phyloP scores from a whole-genome alignment of 345 rosid genomes.

The Bruguiera gymnorhiza region DNA sequence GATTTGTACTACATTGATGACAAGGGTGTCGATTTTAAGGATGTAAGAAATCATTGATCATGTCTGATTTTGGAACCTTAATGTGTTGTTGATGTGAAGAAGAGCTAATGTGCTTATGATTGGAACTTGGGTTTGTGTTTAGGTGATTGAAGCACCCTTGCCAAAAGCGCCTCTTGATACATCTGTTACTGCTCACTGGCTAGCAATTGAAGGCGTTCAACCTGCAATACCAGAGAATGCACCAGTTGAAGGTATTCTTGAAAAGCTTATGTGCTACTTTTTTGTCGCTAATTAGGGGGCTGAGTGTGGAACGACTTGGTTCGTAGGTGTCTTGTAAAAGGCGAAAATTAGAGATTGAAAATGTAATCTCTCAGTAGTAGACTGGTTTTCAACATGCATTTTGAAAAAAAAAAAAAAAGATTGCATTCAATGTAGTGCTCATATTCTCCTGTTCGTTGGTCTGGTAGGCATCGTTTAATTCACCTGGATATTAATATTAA shows the following conservation, averaged over 20 bases:
- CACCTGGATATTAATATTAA: neutral
- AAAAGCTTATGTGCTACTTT: neutral
- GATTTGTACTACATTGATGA: slow-evolving; percentile 75
- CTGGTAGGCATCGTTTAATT: neutral
- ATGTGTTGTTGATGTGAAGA: neutral
- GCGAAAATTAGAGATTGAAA: neutral
- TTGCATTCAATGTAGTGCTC: no score
- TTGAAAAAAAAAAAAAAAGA: neutral
- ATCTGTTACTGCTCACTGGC: slow-evolving; percentile 62
- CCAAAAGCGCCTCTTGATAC: slow-evolving; percentile 57
- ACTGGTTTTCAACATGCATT: neutral
- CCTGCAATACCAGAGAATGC: slow-evolving; percentile 75
- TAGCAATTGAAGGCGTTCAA: slow-evolving; percentile 88
- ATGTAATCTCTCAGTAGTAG: neutral
- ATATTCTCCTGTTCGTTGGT: neutral
- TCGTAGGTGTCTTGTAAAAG: no score
- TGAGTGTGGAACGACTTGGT: no score
- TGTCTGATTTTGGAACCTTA: neutral
- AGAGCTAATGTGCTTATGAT: neutral
- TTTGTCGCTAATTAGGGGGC: neutral
- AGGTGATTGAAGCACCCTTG: slow-evolving; percentile 71
- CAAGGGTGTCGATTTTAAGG: slow-evolving; percentile 67
- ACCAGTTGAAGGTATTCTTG: slow-evolving; percentile 51
- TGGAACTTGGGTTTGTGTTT: slow-evolving; percentile 2
- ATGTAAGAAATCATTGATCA: slow-evolving; percentile 37